Evolutionary conservation across 805 yeast species (phyloP).

Genomic region (Grigorovia yakushimaensis): DNA sequence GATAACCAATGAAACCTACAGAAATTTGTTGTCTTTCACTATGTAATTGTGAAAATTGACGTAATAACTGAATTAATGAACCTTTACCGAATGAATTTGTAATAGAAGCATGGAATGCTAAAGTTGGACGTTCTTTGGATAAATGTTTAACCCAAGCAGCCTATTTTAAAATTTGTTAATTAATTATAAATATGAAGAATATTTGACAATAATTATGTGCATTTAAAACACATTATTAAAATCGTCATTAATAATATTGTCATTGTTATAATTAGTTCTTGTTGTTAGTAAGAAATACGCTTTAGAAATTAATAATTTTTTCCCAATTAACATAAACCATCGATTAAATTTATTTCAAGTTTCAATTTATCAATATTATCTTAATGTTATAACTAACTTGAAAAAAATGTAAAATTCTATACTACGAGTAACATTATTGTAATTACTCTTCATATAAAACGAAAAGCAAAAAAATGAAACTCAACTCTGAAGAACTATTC

Average conservation of each 20-base stretch:
- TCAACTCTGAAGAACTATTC: slow-evolving; percentile 67
- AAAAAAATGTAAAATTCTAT: slow-evolving; percentile 62
- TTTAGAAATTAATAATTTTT: no score
- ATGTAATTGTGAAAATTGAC: slow-evolving; percentile 88
- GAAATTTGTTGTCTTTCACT: slow-evolving; percentile 92
- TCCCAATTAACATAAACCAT: no score
- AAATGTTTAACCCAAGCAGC: slow-evolving; percentile 98
- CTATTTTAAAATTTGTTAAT: slow-evolving; percentile 32
- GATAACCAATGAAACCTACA: slow-evolving; percentile 95
- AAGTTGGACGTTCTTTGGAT: slow-evolving; percentile 84
- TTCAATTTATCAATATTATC: no score
- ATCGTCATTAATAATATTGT: no score
- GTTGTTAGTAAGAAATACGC: no score
- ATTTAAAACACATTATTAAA: no score
- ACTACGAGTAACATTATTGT: slow-evolving; percentile 57
- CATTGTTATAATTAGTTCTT: no score
- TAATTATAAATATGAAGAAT: no score
- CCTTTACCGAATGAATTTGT: slow-evolving; percentile 98
- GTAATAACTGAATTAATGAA: slow-evolving; percentile 79
- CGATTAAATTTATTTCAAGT: no score
- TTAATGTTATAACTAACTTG: no score
- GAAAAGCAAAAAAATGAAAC: slow-evolving; percentile 23
- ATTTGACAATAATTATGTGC: neutral
- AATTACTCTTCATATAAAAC: neutral
- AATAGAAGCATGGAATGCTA: slow-evolving; percentile 96